Percentiles rank a stretch among this genome's conserved stretches.
Conservation (phyloP, 768 basidiomycete species). For the Termitomyces sp. region DNA sequence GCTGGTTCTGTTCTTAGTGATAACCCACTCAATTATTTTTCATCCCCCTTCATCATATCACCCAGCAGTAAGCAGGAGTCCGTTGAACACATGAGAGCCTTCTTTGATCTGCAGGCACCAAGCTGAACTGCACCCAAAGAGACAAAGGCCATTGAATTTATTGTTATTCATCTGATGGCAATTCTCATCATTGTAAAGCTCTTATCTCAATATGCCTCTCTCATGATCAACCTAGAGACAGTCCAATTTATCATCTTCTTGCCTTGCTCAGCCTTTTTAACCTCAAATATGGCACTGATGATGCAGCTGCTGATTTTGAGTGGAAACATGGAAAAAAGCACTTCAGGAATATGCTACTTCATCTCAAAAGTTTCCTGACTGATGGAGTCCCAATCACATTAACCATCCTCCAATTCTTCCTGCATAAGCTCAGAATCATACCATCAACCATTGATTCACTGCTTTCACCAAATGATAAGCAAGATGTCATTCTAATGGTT, state of each 20-base stretch:
- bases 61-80: too few species aligned
- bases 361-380: constrained; percentile 18
- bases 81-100: too few species aligned
- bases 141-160: too few species aligned
- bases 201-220: constrained; percentile 20
- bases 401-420: constrained; percentile 17
- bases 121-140: too few species aligned
- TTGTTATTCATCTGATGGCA: constrained; percentile 30
- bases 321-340: constrained; percentile 31
- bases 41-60: too few species aligned
- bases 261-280: constrained; percentile 18
- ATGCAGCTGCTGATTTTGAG: constrained; percentile 32
- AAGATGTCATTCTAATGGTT: constrained; percentile 25
- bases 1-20: too few species aligned
- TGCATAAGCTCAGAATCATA: constrained; percentile 15
- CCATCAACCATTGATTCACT: constrained; percentile 12
- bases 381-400: constrained; percentile 22
- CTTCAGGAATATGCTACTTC: constrained; percentile 25
- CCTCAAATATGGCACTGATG: constrained; percentile 25
- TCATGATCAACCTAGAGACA: constrained; percentile 5
- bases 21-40: too few species aligned
- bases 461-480: constrained; percentile 23
- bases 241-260: constrained; percentile 20
- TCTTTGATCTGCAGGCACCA: too few species aligned
- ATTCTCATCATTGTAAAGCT: constrained; percentile 21